Conservation (phyloP, 1,284 basidiomycete genomes). For the Gymnopus androsaceus region DNA sequence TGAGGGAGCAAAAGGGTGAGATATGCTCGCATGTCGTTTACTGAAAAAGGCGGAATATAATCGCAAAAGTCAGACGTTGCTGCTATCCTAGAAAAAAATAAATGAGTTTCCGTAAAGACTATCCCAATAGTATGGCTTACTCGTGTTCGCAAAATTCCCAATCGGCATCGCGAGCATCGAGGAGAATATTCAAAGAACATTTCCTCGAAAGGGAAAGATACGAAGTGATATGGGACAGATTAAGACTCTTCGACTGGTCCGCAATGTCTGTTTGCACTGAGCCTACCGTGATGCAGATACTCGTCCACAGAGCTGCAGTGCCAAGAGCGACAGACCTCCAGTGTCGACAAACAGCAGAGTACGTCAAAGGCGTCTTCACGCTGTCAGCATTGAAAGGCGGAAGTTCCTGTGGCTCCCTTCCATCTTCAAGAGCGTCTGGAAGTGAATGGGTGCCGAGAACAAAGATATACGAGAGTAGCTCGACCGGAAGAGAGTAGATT, state of each 20-base stretch:
- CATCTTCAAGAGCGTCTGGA: slow-evolving; percentile 20
- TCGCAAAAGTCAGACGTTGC: slow-evolving; percentile 24
- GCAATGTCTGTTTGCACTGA: slow-evolving; percentile 23
- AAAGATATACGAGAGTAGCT: slow-evolving; percentile 55
- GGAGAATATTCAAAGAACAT: slow-evolving; percentile 51
- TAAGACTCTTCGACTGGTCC: slow-evolving; percentile 21
- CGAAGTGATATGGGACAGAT: slow-evolving; percentile 35
- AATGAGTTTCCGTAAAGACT: slow-evolving; percentile 13
- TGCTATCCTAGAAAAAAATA: slow-evolving; percentile 23
- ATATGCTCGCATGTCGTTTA: slow-evolving; percentile 42
- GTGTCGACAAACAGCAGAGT: slow-evolving; percentile 48
- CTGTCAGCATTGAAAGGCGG: slow-evolving; percentile 40
- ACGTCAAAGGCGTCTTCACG: slow-evolving; percentile 41
- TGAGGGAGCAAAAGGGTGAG: slow-evolving; percentile 48
- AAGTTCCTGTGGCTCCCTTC: slow-evolving; percentile 24
- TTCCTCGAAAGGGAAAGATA: slow-evolving; percentile 47
- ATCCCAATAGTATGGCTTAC: slow-evolving; percentile 33
- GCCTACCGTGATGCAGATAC: slow-evolving; percentile 47
- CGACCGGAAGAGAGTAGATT: slow-evolving; percentile 46
- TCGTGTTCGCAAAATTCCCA: slow-evolving; percentile 53
- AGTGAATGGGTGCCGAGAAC: slow-evolving; percentile 36
- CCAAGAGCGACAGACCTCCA: slow-evolving; percentile 52
- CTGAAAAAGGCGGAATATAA: slow-evolving; percentile 41
- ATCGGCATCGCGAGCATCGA: slow-evolving; percentile 54
- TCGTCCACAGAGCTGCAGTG: slow-evolving; percentile 55